These are phyloP conservation scores for Botrytis tulipae DNA, from an alignment of 2,329 filamentous ascomycete genomes.

Conservation along the genomic window DNA sequence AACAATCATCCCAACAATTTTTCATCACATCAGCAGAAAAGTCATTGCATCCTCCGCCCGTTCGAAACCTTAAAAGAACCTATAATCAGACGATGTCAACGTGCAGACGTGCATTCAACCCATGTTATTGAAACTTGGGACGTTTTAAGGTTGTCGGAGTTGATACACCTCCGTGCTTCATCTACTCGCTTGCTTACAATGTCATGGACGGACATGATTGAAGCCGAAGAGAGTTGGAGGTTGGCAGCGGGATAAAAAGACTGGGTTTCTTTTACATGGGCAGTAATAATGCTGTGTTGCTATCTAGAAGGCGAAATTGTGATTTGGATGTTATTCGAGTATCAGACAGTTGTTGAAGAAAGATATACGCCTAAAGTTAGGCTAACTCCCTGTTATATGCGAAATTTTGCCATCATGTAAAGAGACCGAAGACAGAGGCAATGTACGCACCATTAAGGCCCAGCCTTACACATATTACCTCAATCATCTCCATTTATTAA, in stretches of 20 bases:
- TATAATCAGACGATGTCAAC: background rate
- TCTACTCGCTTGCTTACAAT: slow-evolving; percentile 25
- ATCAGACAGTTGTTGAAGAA: background rate
- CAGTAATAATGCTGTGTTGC: background rate
- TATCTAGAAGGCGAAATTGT: background rate
- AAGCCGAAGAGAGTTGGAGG: background rate
- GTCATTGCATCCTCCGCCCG: background rate
- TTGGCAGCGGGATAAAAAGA: background rate
- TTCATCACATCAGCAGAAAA: background rate
- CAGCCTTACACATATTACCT: slow-evolving; percentile 1
- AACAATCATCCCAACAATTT: background rate
- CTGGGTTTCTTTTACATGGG: background rate
- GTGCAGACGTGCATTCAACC: background rate
- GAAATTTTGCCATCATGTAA: background rate
- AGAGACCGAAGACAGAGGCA: background rate
- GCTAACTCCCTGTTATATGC: background rate
- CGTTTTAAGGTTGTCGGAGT: slow-evolving; percentile 28
- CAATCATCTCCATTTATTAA: background rate
- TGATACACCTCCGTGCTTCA: slow-evolving; percentile 34
- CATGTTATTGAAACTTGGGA: slow-evolving; percentile 27
- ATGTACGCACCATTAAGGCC: background rate
- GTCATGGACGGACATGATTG: slow-evolving; percentile 19
- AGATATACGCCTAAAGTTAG: background rate
- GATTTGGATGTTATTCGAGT: background rate
- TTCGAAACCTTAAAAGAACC: background rate